Evolutionary conservation across 768 basidiomycete species (phyloP).

Genomic region (Megacollybia marginata): DNA sequence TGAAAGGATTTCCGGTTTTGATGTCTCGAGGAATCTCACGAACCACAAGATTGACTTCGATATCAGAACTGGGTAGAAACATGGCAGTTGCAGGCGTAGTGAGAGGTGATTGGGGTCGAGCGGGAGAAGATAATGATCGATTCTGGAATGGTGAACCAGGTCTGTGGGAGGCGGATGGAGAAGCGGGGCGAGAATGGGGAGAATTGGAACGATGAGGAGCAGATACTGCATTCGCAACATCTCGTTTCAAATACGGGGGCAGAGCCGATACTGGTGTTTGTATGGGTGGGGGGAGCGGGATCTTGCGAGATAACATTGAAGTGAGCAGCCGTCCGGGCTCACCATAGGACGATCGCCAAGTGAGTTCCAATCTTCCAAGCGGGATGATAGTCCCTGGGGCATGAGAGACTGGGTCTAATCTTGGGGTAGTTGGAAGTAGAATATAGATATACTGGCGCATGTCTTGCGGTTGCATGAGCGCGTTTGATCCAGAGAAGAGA

Average conservation of each 20-base stretch:
- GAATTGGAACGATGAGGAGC: constrained; percentile 50
- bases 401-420: constrained; percentile 39
- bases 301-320: constrained; percentile 78
- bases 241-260: constrained; percentile 69
- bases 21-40: constrained; percentile 41
- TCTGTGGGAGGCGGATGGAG: constrained; percentile 39
- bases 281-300: constrained; percentile 45
- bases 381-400: constrained; percentile 68
- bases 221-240: constrained; percentile 24
- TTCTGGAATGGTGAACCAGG: constrained; percentile 36
- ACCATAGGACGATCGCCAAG: constrained; percentile 80
- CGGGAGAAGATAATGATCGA: constrained; percentile 33
- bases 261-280: constrained; percentile 62
- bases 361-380: constrained; percentile 82
- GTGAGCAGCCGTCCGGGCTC: constrained; percentile 85
- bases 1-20: constrained; percentile 52
- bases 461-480: constrained; percentile 79
- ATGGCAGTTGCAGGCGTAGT: constrained; percentile 13
- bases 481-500: constrained; percentile 55
- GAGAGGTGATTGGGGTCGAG: constrained; percentile 20
- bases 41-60: constrained; percentile 55
- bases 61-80: constrained; percentile 17
- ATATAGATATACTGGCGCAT: constrained; percentile 85
- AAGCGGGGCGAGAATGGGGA: constrained; percentile 52
- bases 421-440: constrained; percentile 44